Conservation (phyloP, 805 yeast genomes). For the Suhomyces sp. region DNA sequence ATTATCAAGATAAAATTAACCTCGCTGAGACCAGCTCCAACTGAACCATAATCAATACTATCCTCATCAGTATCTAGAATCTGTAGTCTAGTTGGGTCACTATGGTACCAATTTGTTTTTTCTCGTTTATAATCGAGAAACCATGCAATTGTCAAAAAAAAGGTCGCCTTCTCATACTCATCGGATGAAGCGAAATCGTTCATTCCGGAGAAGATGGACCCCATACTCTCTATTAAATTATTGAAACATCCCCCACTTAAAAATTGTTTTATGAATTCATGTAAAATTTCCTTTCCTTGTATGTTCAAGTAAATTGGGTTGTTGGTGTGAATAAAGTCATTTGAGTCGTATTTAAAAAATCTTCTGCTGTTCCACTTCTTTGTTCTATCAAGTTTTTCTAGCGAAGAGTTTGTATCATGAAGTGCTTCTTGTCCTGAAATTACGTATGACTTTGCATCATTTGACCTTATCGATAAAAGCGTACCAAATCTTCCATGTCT, state of each 20-base stretch:
- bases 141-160: conserved; percentile 69
- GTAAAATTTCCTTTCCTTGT: conserved; percentile 22
- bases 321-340: conserved; percentile 27
- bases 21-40: conserved; percentile 60
- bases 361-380: conserved; percentile 61
- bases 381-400: conserved; percentile 63
- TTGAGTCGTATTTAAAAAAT: conserved; percentile 40
- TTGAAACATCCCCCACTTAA: conserved; percentile 78
- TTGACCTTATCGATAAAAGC: conserved; percentile 66
- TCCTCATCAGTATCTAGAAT: conserved; percentile 20
- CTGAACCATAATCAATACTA: conserved; percentile 38
- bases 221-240: conserved; percentile 54
- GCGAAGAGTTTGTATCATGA: conserved; percentile 47
- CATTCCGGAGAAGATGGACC: conserved; percentile 41
- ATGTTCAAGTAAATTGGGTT: conserved; percentile 27
- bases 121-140: conserved; percentile 64
- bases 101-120: conserved; percentile 8
- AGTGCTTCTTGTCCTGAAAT: conserved; percentile 71
- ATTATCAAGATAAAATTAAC: conserved; percentile 56
- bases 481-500: conserved; percentile 94
- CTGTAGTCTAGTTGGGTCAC: neutral
- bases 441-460: conserved; percentile 60
- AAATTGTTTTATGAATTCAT: conserved; percentile 49
- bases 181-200: conserved; percentile 33
- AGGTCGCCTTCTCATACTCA: conserved; percentile 43